A percentile compares a stretch with the other conserved stretches of the same genome.
These are phyloP conservation scores for Ochetophila trinervis DNA, from an alignment of 306 rosid species.

Conservation along the genomic window DNA sequence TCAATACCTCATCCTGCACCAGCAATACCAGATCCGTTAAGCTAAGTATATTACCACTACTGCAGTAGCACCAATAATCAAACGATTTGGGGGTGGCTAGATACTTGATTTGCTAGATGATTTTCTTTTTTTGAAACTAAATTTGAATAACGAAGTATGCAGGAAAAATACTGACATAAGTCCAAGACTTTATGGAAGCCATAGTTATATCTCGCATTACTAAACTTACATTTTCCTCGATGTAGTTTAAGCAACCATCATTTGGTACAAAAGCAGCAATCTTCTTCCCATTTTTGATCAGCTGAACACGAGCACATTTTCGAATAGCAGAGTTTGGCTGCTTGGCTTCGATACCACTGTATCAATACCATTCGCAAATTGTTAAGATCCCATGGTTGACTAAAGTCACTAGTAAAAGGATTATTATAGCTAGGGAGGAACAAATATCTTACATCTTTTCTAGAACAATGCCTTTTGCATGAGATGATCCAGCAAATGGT, in stretches of 20 bases:
- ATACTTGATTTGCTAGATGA: no score
- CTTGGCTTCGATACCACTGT: conserved; percentile 38
- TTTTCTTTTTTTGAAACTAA: no score
- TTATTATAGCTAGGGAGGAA: background rate
- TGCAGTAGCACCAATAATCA: no score
- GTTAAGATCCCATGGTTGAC: background rate
- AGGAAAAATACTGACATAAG: no score
- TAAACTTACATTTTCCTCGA: conserved; percentile 30
- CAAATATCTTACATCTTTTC: conserved; percentile 29
- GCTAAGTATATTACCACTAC: no score
- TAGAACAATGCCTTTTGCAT: conserved; percentile 36
- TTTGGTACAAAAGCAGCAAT: conserved; percentile 38
- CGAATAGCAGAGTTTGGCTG: conserved; percentile 37
- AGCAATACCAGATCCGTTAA: background rate
- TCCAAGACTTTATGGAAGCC: no score
- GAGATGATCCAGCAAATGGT: conserved; percentile 39
- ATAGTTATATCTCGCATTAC: background rate
- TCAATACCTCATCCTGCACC: conserved; percentile 36
- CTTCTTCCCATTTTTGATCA: conserved; percentile 38
- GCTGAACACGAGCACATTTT: conserved; percentile 36
- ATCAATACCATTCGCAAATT: background rate
- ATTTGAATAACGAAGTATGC: no score
- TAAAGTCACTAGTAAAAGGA: no score
- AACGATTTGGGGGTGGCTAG: no score
- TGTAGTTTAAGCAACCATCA: conserved; percentile 33